Conservation (phyloP, 2,329 filamentous ascomycete genomes). For the Aspergillus neotritici region DNA sequence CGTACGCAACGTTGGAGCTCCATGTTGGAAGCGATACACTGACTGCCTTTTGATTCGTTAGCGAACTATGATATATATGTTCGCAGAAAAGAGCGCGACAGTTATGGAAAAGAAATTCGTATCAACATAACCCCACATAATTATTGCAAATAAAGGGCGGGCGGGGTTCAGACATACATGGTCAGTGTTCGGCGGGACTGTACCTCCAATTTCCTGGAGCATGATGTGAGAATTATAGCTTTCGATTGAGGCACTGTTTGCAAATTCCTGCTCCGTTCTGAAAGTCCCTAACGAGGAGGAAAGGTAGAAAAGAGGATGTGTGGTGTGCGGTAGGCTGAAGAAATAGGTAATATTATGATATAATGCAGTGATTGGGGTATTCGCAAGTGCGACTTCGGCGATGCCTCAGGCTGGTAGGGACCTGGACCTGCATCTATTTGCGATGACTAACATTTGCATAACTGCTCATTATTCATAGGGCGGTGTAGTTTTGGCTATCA, state of each 20-base stretch:
- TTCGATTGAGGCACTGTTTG: too few relatives aligned
- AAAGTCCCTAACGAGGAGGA: too few relatives aligned
- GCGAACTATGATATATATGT: constrained; percentile 4
- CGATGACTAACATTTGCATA: too few relatives aligned
- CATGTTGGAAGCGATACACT: constrained; percentile 95
- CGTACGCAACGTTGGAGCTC: constrained; percentile 84
- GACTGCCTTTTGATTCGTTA: constrained; percentile 61
- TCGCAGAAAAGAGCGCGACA: too few relatives aligned
- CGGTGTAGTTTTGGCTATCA: background rate
- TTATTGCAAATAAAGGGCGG: constrained; percentile 8
- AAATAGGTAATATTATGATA: too few relatives aligned
- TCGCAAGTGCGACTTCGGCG: constrained; percentile 16
- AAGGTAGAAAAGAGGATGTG: background rate
- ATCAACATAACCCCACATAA: too few relatives aligned
- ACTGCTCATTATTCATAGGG: too few relatives aligned
- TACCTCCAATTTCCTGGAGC: constrained; percentile 54
- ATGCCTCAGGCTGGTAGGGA: background rate
- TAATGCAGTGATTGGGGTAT: too few relatives aligned
- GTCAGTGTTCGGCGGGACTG: constrained; percentile 70
- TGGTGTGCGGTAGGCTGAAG: background rate
- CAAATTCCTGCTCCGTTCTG: too few relatives aligned
- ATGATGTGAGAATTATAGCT: constrained; percentile 18
- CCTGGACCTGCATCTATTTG: too few relatives aligned
- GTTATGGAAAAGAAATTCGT: too few relatives aligned
- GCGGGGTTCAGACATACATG: constrained; percentile 55